Base-by-base conservation (phyloP, 2,329 filamentous ascomycete genomes). In the Cytospora paraplurivora region DNA sequence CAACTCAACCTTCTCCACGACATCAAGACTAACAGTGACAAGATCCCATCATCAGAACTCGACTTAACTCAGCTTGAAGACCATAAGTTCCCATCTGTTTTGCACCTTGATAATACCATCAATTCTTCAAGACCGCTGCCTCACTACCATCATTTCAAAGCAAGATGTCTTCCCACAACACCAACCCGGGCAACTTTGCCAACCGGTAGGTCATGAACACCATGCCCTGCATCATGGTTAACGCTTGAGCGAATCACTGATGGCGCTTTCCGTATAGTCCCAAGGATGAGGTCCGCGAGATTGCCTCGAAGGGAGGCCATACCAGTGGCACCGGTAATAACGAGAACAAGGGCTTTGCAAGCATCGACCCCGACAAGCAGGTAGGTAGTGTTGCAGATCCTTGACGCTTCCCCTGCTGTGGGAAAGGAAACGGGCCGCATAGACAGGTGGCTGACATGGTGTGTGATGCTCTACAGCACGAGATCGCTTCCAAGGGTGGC, bases 301-400 rank as follows among this genome's bases (percentile, higher is more conserved):
- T 80, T 17, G 12, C 84, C 2, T 85, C 83, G 12, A 75, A 78
- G 71, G 84, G 84, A 11, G 83, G 82, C 6, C 74, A 85, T 57
- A 79, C 82, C 0, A 27, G 27, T 27, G 27, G 27, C 27, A 27
- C 27, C 4, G 27, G 27, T 27, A 27, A 27, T 4, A 27, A 27
- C 4, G 27, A 27, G 27, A 27, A 27, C 27, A 27, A 27, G 27
- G 27, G 27, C 27, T 27, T 27, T 27, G 27, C 27, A 4, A 27
- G 27, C 27, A 27, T 27, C 27, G 27, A 27, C 27, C 27, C 27
- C 27, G 27, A 27, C 27, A 27, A 27, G 27, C 27, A 27, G 27
- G 27, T 27, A 27, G 27, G 27, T 4, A 27, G 4, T 27, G 27
- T 27, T 27, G 27, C 27, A 27, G 27, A 27, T n/a, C 27, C 4